Evolutionary conservation across 306 rosid species (phyloP), one percentile per base, ranked within the genome.

Genomic region (Castanea crenata): DNA sequence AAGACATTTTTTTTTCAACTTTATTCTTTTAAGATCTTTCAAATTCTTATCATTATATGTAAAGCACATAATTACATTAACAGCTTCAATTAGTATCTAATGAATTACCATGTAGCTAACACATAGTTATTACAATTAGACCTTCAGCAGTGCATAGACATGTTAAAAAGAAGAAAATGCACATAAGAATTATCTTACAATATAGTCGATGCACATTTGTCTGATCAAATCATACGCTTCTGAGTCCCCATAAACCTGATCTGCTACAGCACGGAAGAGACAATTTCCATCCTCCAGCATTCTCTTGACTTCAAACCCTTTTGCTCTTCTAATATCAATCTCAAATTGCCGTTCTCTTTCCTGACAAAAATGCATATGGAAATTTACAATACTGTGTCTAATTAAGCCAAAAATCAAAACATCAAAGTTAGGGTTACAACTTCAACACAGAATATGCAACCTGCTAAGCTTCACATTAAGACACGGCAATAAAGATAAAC

Each of bases 281-380:
- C 99, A 95, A 84, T 95, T 95, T 54, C 99, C 99, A 89, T 95
- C 99, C 87, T 74, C 92, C 88, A 86, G 73, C 99, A 95, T 95
- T 81, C 83, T 90, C 90, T 89, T 95, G 13, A 95, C 94, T 88
- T 95, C 98, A 34, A 82, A 90, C 75, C 98, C 97, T 80, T 90
- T 93, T 52, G 81, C 87, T 59, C 97, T 91, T 86, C 91, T 84
- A 74, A 95, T 87, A 74, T 93, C 98, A 83, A 91, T 85, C 85
- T 95, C 99, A 79, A 95, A 95, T 78, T 93, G 96, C 25, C 90
- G 89, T 74, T 95, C 99, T 74, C 94, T 90, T 83, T 93, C 99
- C 99, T 93, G 86, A 5, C 25, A 88, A 88, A 57, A 85, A 80
- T 76, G 29, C 12, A 72, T 2, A 80, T 21, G 82, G 57, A 41